Percentiles rank a stretch among this genome's conserved stretches.
These are phyloP conservation scores for Suillus lakei DNA, from an alignment of 768 basidiomycete genomes.

Conservation along the genomic window DNA sequence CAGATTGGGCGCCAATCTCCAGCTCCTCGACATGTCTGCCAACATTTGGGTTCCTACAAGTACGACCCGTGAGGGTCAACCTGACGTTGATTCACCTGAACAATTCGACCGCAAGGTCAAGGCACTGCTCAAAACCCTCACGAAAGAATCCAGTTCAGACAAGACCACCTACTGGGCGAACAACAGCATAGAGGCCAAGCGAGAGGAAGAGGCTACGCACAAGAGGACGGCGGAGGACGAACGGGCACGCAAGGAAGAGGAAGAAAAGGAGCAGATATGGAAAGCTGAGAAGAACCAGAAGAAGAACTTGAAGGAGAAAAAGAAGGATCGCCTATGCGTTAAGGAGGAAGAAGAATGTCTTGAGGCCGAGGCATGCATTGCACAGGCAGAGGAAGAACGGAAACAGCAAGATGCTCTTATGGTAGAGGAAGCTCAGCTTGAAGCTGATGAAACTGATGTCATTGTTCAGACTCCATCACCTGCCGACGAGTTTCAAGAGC, in stretches of 20 bases:
- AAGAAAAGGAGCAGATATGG: slow-evolving; percentile 42
- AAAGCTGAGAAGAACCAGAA: slow-evolving; percentile 39
- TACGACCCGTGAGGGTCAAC: slow-evolving; percentile 46
- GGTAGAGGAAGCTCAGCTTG: slow-evolving; percentile 40
- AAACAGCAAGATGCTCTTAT: slow-evolving; percentile 27
- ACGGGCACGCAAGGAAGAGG: slow-evolving; percentile 42
- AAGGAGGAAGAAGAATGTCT: slow-evolving; percentile 26
- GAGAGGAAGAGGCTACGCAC: slow-evolving; percentile 39
- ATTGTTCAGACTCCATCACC: slow-evolving; percentile 37
- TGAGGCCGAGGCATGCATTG: slow-evolving; percentile 41
- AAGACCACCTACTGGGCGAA: slow-evolving; percentile 96
- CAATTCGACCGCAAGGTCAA: slow-evolving; percentile 93
- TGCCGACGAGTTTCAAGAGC: slow-evolving; percentile 50
- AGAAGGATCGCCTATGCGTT: slow-evolving; percentile 16
- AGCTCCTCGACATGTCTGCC: slow-evolving; percentile 51
- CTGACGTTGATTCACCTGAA: slow-evolving; percentile 75
- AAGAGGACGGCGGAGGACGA: slow-evolving; percentile 39
- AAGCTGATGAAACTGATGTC: slow-evolving; percentile 33
- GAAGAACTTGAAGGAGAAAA: slow-evolving; percentile 20
- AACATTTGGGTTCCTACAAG: slow-evolving; percentile 77
- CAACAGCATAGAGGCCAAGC: slow-evolving; percentile 50
- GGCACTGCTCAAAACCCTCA: slow-evolving; percentile 88
- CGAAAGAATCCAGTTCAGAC: slow-evolving; percentile 90
- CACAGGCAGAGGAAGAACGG: slow-evolving; percentile 30
- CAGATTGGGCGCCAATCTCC: slow-evolving; percentile 42